Evolutionary conservation across 768 basidiomycete species (phyloP), one percentile per base, ranked within the genome.

Genomic region (Termitomyces sp.): DNA sequence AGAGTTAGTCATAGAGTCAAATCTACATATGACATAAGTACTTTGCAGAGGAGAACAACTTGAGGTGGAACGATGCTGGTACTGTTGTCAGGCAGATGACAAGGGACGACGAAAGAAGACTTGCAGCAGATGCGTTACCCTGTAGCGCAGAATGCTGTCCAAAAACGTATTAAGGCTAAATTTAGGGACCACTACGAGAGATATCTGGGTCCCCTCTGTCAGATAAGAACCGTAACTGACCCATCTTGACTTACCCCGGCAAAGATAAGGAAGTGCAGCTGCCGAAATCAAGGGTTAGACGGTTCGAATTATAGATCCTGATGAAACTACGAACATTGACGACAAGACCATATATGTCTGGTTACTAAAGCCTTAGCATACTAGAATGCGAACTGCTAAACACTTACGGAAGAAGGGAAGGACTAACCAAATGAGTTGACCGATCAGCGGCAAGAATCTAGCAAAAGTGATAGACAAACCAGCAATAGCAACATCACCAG

Each of bases 41-140:
- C 85, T 74, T 88, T 88, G 76, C 82, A 83, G n/a, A 88, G 68
- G 16, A 86, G 71, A 10, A 88, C 80, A 6, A 85, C 76, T 56
- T 86, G 83, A 18, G 86, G 86, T 18, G 86, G 86, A 34, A 87
- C 85, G 22, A 87, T 67, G 57, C 84, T 86, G 51, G 18, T 46
- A 51, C 12, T 29, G 34, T 29, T 18, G 58, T 16, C 41, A 52
- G 9, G n/a, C 12, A 18, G 29, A 51, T 16, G 8, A 28, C 20
- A 51, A 42, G 24, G 31, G 54, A 37, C 8, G n/a, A 33, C 29
- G 15, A 26, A 16, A 22, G 13, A 28, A n/a, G 6, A 66, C 78
- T 58, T 64, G 86, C 84, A 76, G 77, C 54, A 87, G 65, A 60
- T 86, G 80, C 0, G 80, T 82, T 34, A 86, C 77, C 59, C 73